These are phyloP conservation scores for Furcasterigmium furcatum DNA, from an alignment of 2,329 filamentous ascomycete species.

Conservation along the genomic window DNA sequence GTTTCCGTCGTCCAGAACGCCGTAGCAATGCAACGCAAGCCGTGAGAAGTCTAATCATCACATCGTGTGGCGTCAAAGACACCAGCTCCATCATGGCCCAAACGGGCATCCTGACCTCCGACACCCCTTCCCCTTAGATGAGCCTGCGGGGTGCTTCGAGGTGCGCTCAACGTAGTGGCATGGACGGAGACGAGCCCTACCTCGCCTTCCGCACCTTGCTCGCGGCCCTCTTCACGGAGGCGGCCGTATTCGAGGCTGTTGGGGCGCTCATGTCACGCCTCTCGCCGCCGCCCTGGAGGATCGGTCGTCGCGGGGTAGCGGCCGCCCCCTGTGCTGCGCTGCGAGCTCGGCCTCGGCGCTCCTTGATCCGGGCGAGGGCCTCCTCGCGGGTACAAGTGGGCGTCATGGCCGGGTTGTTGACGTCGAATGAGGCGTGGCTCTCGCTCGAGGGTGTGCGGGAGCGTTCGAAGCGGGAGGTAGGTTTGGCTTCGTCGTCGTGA, in stretches of 20 bases:
- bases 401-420: constrained; percentile 55
- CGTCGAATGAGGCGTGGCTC: constrained; percentile 44
- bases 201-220: constrained; percentile 13
- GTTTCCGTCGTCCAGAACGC: not conserved
- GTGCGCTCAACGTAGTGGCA: no score
- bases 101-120: not conserved
- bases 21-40: constrained; percentile 1
- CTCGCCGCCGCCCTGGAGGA: constrained; percentile 43
- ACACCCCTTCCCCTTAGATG: not conserved
- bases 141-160: no score
- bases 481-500: constrained; percentile 35
- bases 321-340: constrained; percentile 65
- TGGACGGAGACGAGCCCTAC: not conserved
- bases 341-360: constrained; percentile 67
- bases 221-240: constrained; percentile 5
- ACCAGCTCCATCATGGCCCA: not conserved
- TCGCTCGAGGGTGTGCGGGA: constrained; percentile 40
- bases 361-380: constrained; percentile 71
- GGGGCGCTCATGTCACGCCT: constrained; percentile 49
- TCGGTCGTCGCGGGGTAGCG: constrained; percentile 57
- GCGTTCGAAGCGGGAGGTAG: constrained; percentile 39
- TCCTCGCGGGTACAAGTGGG: constrained; percentile 70
- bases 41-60: not conserved
- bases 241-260: constrained; percentile 14
- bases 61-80: not conserved